Conservation (phyloP, 345 rosid genomes). For the Eucalyptus erythrocorys region DNA sequence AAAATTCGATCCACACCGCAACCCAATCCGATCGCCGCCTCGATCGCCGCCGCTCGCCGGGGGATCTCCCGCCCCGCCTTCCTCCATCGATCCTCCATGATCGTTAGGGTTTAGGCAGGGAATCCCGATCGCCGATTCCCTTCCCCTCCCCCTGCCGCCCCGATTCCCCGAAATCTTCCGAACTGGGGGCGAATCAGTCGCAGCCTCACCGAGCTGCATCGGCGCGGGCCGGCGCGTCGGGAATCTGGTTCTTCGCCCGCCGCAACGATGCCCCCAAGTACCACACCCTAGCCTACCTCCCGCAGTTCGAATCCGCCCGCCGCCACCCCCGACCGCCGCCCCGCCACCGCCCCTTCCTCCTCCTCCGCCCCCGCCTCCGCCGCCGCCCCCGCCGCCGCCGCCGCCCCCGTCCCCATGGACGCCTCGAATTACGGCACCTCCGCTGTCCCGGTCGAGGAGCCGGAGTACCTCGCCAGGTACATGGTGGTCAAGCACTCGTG, state of each 20-base stretch:
- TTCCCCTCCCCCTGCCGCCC: not conserved
- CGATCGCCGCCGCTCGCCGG: not conserved
- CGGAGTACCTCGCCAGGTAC: conserved; percentile 88
- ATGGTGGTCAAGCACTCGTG: conserved; percentile 86
- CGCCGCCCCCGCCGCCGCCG: not conserved
- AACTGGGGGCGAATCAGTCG: conserved; percentile 99
- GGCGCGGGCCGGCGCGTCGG: conserved; percentile 39
- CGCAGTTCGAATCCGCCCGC: conserved; percentile 29
- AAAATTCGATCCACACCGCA: not conserved
- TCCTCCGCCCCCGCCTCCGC: conserved; percentile 14
- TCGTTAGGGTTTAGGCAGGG: not conserved
- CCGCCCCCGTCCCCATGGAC: conserved; percentile 34
- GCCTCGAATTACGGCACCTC: conserved; percentile 5
- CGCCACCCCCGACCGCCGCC: conserved; percentile 14
- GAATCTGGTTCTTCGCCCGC: conserved; percentile 58
- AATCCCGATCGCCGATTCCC: not conserved
- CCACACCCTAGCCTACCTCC: conserved; percentile 53
- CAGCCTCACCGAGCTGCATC: conserved; percentile 58
- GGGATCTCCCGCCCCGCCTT: not conserved
- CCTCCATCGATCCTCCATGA: not conserved
- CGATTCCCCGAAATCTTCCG: conserved; percentile 2
- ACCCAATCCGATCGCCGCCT: not conserved
- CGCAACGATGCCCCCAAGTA: conserved; percentile 49
- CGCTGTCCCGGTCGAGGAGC: conserved; percentile 51
- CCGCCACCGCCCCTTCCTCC: conserved; percentile 10